phyloP scores from a whole-genome alignment of 495 filamentous ascomycete species.

The Tuber borchii region DNA sequence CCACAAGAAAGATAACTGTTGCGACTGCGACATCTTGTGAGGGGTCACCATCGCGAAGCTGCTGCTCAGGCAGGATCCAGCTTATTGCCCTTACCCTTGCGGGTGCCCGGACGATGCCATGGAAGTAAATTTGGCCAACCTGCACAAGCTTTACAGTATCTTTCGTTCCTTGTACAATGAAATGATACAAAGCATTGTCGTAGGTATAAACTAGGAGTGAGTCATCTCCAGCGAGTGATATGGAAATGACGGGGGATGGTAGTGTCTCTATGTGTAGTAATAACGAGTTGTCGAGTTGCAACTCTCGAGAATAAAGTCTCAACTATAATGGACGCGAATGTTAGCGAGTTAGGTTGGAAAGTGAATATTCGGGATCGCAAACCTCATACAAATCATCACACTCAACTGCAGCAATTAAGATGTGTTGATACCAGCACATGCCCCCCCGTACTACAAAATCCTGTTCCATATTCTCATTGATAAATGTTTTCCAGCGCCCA shows the following conservation, averaged over 20 bases:
- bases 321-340: constrained; percentile 47
- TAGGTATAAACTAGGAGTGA: constrained; percentile 94
- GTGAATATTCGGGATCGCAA: constrained; percentile 10
- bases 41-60: constrained; percentile 84
- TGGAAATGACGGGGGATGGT: constrained; percentile 73
- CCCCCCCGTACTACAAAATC: constrained; percentile 88
- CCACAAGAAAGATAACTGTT: constrained; percentile 87
- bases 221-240: constrained; percentile 83
- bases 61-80: constrained; percentile 91
- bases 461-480: constrained; percentile 71
- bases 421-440: constrained; percentile 98
- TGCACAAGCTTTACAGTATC: constrained; percentile 70
- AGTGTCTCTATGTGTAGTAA: constrained; percentile 70
- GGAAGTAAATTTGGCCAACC: constrained; percentile 92
- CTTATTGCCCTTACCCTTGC: constrained; percentile 85
- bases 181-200: constrained; percentile 93
- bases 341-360: constrained; percentile 9
- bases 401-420: constrained; percentile 89
- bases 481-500: constrained; percentile 91
- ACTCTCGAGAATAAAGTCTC: constrained; percentile 84
- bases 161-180: constrained; percentile 67
- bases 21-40: constrained; percentile 94
- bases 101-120: constrained; percentile 91
- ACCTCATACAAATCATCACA: constrained; percentile 73
- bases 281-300: constrained; percentile 63